Evolutionary conservation across 495 filamentous ascomycete species (phyloP).

Genomic region (Hypoxylon crocopeplum): DNA sequence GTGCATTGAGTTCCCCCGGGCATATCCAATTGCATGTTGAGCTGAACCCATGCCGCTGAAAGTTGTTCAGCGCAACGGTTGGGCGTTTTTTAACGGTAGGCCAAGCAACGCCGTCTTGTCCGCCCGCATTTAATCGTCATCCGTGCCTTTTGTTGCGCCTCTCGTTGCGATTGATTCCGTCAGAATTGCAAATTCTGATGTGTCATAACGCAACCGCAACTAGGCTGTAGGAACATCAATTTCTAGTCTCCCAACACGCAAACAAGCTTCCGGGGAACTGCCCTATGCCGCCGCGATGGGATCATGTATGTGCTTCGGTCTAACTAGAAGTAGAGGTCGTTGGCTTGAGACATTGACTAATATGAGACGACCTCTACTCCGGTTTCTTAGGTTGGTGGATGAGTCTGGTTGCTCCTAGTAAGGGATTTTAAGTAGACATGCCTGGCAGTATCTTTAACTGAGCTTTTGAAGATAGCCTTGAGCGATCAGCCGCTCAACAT

Average conservation of each 20-base stretch:
- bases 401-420: too few relatives aligned
- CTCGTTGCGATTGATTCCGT: conserved; percentile 34
- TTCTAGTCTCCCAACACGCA: conserved; percentile 10
- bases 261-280: conserved; percentile 30
- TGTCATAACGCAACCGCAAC: conserved; percentile 20
- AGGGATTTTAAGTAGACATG: too few relatives aligned
- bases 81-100: conserved; percentile 9
- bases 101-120: conserved; percentile 15
- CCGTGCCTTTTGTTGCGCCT: conserved; percentile 20
- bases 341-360: neutral
- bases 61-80: conserved; percentile 18
- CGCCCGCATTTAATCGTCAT: conserved; percentile 24
- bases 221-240: conserved; percentile 4
- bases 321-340: conserved; percentile 9
- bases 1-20: conserved; percentile 15
- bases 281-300: conserved; percentile 14
- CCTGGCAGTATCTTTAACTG: conserved; percentile 60
- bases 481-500: conserved; percentile 92
- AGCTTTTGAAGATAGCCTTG: conserved; percentile 97
- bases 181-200: conserved; percentile 28
- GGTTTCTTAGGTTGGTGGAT: too few relatives aligned
- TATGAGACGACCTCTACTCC: neutral
- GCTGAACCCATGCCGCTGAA: conserved; percentile 14
- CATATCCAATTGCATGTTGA: conserved; percentile 19
- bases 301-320: conserved; percentile 6